Conservation (phyloP, 2,329 filamentous ascomycete species). For the Coniochaeta pulveracea region DNA sequence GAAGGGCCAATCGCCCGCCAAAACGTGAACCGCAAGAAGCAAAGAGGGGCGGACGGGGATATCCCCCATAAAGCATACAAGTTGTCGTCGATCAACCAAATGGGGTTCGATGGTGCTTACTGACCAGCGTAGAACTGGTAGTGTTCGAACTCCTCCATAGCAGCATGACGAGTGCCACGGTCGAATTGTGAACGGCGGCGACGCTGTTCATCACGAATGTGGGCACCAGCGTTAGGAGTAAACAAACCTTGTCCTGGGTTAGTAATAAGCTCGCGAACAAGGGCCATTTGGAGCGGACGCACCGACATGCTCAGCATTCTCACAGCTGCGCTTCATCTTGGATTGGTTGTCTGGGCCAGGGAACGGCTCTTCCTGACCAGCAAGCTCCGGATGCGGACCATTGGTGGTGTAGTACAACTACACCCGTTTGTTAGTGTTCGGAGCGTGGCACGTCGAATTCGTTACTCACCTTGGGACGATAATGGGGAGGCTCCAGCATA, state of each 20-base stretch:
- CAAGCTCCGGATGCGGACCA: slow-evolving; percentile 34
- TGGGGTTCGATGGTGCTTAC: slow-evolving; percentile 6
- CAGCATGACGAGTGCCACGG: slow-evolving; percentile 64
- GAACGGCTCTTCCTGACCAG: slow-evolving; percentile 65
- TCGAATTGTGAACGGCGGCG: slow-evolving; percentile 70
- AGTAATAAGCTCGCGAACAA: not conserved
- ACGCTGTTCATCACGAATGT: slow-evolving; percentile 64
- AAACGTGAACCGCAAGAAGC: slow-evolving; percentile 4
- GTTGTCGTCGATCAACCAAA: not conserved
- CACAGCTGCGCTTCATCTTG: slow-evolving; percentile 78
- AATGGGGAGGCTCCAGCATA: slow-evolving; percentile 75
- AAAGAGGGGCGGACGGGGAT: slow-evolving; percentile 1
- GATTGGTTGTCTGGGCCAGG: slow-evolving; percentile 72
- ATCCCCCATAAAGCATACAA: not conserved
- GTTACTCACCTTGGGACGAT: slow-evolving; percentile 64
- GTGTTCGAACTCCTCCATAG: slow-evolving; percentile 50
- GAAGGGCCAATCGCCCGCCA: slow-evolving; percentile 5
- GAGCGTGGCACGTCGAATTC: too few species aligned
- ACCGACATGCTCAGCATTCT: slow-evolving; percentile 80
- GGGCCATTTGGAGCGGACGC: slow-evolving; percentile 22
- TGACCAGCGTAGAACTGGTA: slow-evolving; percentile 14
- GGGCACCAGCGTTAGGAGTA: slow-evolving; percentile 65
- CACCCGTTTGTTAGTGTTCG: slow-evolving; percentile 13
- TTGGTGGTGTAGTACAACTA: slow-evolving; percentile 43
- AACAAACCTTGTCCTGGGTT: slow-evolving; percentile 50